Percentiles rank a stretch among this genome's conserved stretches.
Evolutionary conservation across 257 asterid genomes (phyloP).

Genomic region (Fraxinus americana): DNA sequence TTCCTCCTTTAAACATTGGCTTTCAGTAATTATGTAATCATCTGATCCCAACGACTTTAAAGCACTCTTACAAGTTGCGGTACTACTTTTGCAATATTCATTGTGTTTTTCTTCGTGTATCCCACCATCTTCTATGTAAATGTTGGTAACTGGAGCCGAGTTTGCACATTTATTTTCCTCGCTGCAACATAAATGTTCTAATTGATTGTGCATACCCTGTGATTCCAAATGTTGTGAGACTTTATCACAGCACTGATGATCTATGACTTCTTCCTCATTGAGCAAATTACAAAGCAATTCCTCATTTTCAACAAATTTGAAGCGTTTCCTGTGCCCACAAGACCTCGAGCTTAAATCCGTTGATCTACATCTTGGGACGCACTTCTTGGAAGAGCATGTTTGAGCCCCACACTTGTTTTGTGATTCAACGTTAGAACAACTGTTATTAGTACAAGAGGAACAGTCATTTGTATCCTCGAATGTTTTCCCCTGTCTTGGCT

Average conservation of each 20-base stretch:
- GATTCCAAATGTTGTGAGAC: not conserved
- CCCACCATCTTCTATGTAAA: not conserved
- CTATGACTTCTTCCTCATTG: not conserved
- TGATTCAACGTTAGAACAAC: constrained; percentile 30
- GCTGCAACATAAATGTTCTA: too few relatives aligned
- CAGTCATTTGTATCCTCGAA: not conserved
- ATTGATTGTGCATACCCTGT: too few relatives aligned
- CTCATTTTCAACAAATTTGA: not conserved
- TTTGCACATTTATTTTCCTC: too few relatives aligned
- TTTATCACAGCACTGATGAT: not conserved
- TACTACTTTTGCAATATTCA: not conserved
- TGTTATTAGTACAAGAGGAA: constrained; percentile 9
- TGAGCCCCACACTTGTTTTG: constrained; percentile 21
- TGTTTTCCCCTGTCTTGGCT: constrained; percentile 5
- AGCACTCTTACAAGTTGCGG: not conserved
- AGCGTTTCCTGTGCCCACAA: not conserved
- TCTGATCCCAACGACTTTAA: not conserved
- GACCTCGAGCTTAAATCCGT: not conserved
- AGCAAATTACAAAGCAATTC: not conserved
- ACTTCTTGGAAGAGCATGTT: constrained; percentile 28
- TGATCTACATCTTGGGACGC: not conserved
- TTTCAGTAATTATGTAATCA: not conserved
- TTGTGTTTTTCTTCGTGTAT: not conserved
- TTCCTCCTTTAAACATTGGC: constrained; percentile 41
- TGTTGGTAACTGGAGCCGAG: too few relatives aligned